Conservation (phyloP, 768 basidiomycete species). For the Mycena belliarum region DNA sequence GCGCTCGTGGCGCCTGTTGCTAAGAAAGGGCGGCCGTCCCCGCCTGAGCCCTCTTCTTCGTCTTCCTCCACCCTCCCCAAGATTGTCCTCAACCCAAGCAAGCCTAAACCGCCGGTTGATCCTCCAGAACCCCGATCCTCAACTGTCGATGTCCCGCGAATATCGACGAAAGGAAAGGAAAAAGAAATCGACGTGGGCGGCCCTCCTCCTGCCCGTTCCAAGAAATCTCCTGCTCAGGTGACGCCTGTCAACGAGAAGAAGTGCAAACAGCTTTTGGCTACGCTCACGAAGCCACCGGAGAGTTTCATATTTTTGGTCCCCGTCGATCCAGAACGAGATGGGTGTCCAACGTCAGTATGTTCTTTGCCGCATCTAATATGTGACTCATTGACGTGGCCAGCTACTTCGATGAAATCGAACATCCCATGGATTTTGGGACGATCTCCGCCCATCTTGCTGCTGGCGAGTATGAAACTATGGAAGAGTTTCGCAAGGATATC, state of each 20-base stretch:
- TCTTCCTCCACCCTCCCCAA: constrained; percentile 23
- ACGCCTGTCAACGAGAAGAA: constrained; percentile 81
- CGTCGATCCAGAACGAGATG: constrained; percentile 81
- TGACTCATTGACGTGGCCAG: constrained; percentile 40
- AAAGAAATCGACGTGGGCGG: constrained; percentile 46
- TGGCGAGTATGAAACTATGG: constrained; percentile 76
- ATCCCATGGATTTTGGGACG: constrained; percentile 94
- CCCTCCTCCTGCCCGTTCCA: constrained; percentile 40
- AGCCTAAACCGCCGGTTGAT: constrained; percentile 28
- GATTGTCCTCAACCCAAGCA: constrained; percentile 26
- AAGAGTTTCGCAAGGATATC: constrained; percentile 76
- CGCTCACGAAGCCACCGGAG: constrained; percentile 62
- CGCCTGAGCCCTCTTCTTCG: constrained; percentile 35
- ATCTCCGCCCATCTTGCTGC: constrained; percentile 67
- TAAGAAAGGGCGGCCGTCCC: constrained; percentile 55
- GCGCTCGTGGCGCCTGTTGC: constrained; percentile 60
- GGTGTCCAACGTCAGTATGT: constrained; percentile 84
- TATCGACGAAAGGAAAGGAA: constrained; percentile 74
- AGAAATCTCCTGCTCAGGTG: constrained; percentile 36
- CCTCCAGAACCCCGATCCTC: constrained; percentile 23
- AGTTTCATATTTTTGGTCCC: constrained; percentile 74
- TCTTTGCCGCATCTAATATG: not conserved
- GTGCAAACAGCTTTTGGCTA: constrained; percentile 70
- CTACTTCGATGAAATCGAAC: constrained; percentile 87
- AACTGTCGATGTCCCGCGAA: constrained; percentile 34